Conservation (phyloP, 176 grass and related monocot genomes). For the Rhipidocladum racemiflorum region DNA sequence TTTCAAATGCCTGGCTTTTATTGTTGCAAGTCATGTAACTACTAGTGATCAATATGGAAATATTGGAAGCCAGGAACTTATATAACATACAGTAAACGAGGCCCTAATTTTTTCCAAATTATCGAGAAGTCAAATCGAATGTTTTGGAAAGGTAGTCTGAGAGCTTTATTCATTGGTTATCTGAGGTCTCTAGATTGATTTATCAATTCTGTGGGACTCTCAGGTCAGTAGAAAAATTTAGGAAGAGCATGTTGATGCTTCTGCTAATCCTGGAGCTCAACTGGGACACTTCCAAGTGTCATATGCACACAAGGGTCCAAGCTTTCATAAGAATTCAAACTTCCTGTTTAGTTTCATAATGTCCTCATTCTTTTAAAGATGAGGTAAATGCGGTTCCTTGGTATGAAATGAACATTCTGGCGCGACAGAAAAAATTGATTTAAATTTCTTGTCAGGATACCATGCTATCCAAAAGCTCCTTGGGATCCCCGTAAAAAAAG, state of each 20-base stretch:
- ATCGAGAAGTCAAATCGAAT: neutral
- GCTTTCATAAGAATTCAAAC: slow-evolving; percentile 5
- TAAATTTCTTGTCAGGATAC: slow-evolving; percentile 13
- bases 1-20: slow-evolving; percentile 21
- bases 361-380: neutral
- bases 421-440: neutral
- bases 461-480: slow-evolving; percentile 15
- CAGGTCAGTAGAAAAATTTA: neutral
- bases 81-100: neutral
- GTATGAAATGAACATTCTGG: slow-evolving; percentile 3
- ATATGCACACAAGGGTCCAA: neutral
- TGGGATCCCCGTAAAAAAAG: too few species aligned
- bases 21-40: slow-evolving; percentile 7
- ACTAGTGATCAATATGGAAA: neutral
- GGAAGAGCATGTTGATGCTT: neutral
- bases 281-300: neutral
- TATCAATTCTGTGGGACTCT: neutral
- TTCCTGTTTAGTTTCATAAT: neutral
- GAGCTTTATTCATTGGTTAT: neutral
- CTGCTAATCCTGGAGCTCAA: neutral
- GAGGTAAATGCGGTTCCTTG: neutral
- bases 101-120: neutral
- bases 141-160: neutral
- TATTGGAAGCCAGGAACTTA: slow-evolving; percentile 17
- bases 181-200: neutral